Base-by-base conservation (phyloP, 768 basidiomycete species). In the Leccinum obscurum region DNA sequence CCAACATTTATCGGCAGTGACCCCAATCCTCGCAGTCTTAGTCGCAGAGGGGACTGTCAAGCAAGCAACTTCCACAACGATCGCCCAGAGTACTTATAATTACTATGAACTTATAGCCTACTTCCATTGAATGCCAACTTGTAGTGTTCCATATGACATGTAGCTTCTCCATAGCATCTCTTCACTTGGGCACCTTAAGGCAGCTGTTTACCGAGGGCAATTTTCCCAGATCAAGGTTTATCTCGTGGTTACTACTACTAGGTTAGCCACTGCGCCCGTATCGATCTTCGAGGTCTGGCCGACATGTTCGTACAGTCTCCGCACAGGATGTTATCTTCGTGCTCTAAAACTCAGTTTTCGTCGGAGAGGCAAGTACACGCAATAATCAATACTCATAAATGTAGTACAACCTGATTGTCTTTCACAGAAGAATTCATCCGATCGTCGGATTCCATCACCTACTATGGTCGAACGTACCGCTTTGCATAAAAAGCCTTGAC, bases 401-500 rank as follows among this genome's bases (percentile, higher is more conserved):
- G 20, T 48, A 48, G 20, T 48, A 48, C 48, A 26, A 6, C 13
- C 17, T 24, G 48, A 24, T 26, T 49, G 13, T 15, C 24, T 24
- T 15, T 49, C 22, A 26, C 39, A 51, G 20, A 35, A 2, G 0
- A 11, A 17, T 48, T 35, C 52, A 44, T 56, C 37, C 44, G 20
- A 20, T 13, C 11, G 11, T 39, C 4, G 20, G 13, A 17, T n/a
- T 34, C 11, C 35, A 17, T 30, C 32, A 51, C 34, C 51, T 37
- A 52, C 53, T 70, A 39, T 20, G 28, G 54, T 24, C 59, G 58
- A 48, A 24, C 28, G 52, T 62, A 62, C 6, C 55, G 49, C n/a
- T 22, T 62, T 20, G 17, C 37, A 41, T 60, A 66, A 3, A 8
- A 0, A 10, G 0, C 28, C n/a, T 54, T 63, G 32, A 67, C 1